Percentiles rank a stretch among this genome's conserved stretches.
These are phyloP conservation scores for Pistacia vera DNA, from an alignment of 345 rosid species.

Conservation along the genomic window DNA sequence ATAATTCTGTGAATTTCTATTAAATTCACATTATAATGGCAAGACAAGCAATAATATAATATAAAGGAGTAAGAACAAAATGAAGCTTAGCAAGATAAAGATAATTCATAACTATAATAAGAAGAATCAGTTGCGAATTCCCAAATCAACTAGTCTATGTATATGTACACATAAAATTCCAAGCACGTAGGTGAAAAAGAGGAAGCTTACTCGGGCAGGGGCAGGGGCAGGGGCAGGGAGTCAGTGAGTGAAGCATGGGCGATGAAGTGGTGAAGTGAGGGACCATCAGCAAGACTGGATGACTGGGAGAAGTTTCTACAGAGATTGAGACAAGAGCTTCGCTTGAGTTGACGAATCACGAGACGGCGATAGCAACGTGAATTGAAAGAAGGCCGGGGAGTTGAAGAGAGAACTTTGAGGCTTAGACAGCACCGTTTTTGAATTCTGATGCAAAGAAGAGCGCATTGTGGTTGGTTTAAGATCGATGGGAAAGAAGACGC, in stretches of 20 bases:
- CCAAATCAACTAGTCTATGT: background rate
- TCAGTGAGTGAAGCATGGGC: constrained; percentile 49
- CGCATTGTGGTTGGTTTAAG: constrained; percentile 41
- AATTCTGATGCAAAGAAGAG: constrained; percentile 43
- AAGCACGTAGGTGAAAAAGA: background rate
- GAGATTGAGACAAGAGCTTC: constrained; percentile 31
- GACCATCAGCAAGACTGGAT: constrained; percentile 37
- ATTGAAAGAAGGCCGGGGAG: constrained; percentile 21
- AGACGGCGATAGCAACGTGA: constrained; percentile 22
- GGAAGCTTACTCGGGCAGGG: constrained; percentile 61
- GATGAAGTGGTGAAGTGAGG: constrained; percentile 63
- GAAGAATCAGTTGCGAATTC: background rate
- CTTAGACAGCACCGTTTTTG: constrained; percentile 40
- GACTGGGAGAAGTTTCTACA: constrained; percentile 56
- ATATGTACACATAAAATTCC: background rate
- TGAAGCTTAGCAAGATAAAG: too few relatives aligned
- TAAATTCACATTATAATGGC: background rate
- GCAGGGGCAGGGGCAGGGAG: constrained; percentile 31
- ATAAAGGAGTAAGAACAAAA: background rate
- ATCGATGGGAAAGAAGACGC: constrained; percentile 70
- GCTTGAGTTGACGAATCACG: constrained; percentile 19
- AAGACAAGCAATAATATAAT: background rate
- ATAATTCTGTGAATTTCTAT: background rate
- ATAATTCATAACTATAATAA: background rate
- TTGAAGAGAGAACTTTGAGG: constrained; percentile 41